phyloP scores from a whole-genome alignment of 2,329 filamentous ascomycete genomes.

The Pseudogymnoascus sp. region DNA sequence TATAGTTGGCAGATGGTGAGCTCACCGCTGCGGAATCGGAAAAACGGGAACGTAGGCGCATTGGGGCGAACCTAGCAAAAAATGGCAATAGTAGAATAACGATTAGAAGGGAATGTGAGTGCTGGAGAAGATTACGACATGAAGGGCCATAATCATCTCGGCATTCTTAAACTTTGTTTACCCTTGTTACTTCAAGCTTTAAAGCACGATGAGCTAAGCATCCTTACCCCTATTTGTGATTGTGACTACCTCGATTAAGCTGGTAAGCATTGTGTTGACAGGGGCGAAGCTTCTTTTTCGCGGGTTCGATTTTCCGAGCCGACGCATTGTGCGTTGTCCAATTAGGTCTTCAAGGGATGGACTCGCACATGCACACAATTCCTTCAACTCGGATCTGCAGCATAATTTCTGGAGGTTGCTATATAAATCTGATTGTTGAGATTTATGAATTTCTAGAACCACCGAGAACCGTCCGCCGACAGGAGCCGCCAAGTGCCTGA shows the following conservation, averaged over 20 bases:
- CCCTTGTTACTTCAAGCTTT: no score
- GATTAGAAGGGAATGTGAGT: no score
- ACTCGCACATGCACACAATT: not conserved
- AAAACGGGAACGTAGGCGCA: no score
- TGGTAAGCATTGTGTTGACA: not conserved
- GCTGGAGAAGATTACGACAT: no score
- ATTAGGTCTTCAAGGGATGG: not conserved
- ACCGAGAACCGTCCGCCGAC: not conserved
- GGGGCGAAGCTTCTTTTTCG: not conserved
- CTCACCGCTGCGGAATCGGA: no score
- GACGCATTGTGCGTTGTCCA: not conserved
- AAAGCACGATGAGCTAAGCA: no score
- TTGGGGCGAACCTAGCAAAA: no score
- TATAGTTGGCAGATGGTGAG: no score
- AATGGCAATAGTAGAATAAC: no score
- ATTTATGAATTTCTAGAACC: not conserved
- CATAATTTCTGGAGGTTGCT: not conserved
- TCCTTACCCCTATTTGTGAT: no score
- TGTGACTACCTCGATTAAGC: not conserved
- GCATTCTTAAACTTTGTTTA: no score
- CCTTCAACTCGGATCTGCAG: not conserved
- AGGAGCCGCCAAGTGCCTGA: not conserved
- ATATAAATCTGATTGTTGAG: not conserved
- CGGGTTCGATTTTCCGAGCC: not conserved
- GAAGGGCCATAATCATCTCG: no score